A percentile compares a stretch with the other conserved stretches of the same genome.
These are phyloP conservation scores for Penicillium nucicola DNA, from an alignment of 495 filamentous ascomycete species.

Conservation along the genomic window DNA sequence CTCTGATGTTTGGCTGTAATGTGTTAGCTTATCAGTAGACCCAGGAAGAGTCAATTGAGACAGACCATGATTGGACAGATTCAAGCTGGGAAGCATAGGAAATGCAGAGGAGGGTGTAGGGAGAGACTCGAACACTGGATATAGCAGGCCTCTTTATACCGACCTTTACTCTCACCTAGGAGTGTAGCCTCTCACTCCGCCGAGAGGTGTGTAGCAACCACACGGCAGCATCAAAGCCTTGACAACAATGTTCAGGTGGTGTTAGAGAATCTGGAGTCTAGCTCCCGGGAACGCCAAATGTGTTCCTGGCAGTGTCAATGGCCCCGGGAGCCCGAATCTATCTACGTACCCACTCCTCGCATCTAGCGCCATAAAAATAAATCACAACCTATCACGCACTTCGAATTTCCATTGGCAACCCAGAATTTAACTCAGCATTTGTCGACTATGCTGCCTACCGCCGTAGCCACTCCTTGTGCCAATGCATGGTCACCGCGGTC, in stretches of 20 bases:
- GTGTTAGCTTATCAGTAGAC: background rate
- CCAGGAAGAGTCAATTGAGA: background rate
- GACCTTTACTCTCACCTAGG: background rate
- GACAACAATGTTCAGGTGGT: background rate
- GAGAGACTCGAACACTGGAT: background rate
- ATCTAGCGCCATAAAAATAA: background rate
- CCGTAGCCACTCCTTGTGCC: background rate
- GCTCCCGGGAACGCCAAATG: background rate
- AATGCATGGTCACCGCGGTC: background rate
- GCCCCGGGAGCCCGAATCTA: background rate
- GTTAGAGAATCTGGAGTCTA: background rate
- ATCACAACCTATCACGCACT: background rate
- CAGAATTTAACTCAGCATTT: background rate
- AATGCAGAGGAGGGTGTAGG: background rate
- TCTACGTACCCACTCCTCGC: background rate
- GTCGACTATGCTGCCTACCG: no score
- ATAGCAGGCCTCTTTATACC: constrained; percentile 1
- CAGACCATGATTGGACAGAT: constrained; percentile 1
- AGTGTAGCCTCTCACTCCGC: background rate
- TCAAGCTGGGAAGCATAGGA: background rate
- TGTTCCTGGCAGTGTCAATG: background rate
- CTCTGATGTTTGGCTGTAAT: background rate
- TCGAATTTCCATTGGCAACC: background rate
- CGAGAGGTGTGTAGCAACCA: background rate
- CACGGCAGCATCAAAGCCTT: background rate